Percentiles rank a stretch among this genome's conserved stretches.
phyloP scores from a whole-genome alignment of 305 asterid species.

The Fraxinus velutina region DNA sequence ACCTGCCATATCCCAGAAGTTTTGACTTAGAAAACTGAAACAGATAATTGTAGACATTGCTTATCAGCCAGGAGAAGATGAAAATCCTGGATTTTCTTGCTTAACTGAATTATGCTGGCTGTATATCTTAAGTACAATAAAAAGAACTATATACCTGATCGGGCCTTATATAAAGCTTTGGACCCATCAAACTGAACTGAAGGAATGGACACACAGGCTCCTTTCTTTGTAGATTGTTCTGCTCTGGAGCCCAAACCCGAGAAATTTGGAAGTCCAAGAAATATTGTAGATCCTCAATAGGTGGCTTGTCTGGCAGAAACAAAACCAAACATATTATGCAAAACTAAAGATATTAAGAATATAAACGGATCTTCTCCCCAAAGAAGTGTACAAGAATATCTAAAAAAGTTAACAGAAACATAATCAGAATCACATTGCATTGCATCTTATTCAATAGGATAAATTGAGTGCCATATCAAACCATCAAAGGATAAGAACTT shows the following conservation, averaged over 20 bases:
- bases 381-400: not conserved
- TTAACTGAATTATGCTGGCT: not conserved
- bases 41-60: not conserved
- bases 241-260: conserved; percentile 97
- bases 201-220: conserved; percentile 88
- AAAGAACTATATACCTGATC: conserved; percentile 65
- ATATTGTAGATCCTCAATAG: conserved; percentile 96
- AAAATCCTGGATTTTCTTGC: not conserved
- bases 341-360: not conserved
- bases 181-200: conserved; percentile 97
- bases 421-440: not conserved
- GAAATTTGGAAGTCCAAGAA: conserved; percentile 93
- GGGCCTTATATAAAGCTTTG: conserved; percentile 86
- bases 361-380: not conserved
- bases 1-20: conserved; percentile 45
- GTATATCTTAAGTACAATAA: not conserved
- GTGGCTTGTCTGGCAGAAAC: conserved; percentile 81
- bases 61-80: not conserved
- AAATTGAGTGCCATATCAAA: not conserved
- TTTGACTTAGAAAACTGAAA: not conserved
- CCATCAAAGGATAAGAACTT: not conserved
- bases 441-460: not conserved
- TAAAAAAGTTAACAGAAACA: not conserved
- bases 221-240: conserved; percentile 73
- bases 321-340: conserved; percentile 18